Conservation (phyloP, 106 monocot species). For the Hemerocallis citrina region DNA sequence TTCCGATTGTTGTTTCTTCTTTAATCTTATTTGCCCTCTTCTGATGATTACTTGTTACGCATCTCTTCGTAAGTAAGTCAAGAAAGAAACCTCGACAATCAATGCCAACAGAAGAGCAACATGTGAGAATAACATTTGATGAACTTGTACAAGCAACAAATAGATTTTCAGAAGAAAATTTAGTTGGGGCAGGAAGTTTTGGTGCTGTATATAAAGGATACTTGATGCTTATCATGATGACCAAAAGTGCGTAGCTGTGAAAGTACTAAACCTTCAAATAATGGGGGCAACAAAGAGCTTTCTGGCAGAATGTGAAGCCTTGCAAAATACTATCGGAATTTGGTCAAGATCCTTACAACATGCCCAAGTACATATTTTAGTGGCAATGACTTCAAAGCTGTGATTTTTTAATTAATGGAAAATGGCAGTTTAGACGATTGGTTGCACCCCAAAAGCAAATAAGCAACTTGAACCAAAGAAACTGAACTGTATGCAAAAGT, state of each 20-base stretch:
- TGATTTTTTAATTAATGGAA: no score
- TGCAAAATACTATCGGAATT: slow-evolving; percentile 5
- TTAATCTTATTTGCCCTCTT: not conserved
- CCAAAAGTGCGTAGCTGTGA: not conserved
- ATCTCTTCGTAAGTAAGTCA: slow-evolving; percentile 2
- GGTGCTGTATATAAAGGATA: slow-evolving; percentile 5
- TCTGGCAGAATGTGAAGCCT: slow-evolving; percentile 5
- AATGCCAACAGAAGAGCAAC: not conserved
- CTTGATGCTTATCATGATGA: not conserved
- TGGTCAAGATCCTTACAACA: slow-evolving; percentile 4
- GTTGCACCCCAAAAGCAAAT: not conserved
- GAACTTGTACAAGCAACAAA: slow-evolving; percentile 11
- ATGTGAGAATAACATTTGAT: no score
- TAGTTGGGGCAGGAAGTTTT: no score
- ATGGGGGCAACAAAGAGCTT: not conserved
- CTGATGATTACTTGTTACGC: not conserved
- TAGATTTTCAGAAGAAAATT: not conserved
- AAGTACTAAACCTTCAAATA: slow-evolving; percentile 8
- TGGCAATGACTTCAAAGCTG: slow-evolving; percentile 8
- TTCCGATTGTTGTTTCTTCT: not conserved
- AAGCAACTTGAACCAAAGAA: not conserved
- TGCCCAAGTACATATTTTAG: slow-evolving; percentile 1
- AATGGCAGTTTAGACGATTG: no score
- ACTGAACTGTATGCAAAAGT: not conserved
- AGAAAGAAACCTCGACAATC: not conserved